phyloP scores from a whole-genome alignment of 2,329 filamentous ascomycete genomes.

The Diaporthe ilicicola region DNA sequence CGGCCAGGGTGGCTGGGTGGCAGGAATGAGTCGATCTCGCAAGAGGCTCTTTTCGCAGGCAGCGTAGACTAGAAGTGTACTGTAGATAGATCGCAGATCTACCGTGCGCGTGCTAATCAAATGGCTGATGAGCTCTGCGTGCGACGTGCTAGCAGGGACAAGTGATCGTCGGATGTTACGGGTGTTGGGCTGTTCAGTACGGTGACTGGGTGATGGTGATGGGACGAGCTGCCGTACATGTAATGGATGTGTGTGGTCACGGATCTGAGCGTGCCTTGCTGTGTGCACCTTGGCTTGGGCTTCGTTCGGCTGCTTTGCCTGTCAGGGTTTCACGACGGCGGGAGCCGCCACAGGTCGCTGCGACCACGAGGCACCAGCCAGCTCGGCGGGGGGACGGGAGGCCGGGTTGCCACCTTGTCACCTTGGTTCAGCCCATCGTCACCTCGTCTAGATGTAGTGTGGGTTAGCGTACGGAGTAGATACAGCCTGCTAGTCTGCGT shows the following conservation, averaged over 20 bases:
- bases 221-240: too few relatives aligned
- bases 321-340: constrained; percentile 20
- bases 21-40: not conserved
- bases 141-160: constrained; percentile 7
- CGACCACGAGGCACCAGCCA: not conserved
- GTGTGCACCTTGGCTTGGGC: not conserved
- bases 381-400: constrained; percentile 6
- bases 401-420: constrained; percentile 21
- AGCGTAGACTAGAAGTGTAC: not conserved
- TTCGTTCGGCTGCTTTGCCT: not conserved
- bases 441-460: not conserved
- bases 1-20: too few relatives aligned
- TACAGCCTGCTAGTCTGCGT: too few relatives aligned
- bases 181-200: not conserved
- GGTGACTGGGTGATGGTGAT: constrained; percentile 3
- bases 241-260: not conserved
- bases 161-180: not conserved
- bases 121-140: not conserved
- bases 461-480: too few relatives aligned
- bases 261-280: constrained; percentile 15
- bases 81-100: not conserved
- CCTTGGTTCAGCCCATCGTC: not conserved
- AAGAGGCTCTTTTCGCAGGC: not conserved
- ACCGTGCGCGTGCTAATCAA: not conserved
- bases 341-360: constrained; percentile 17